Base-by-base conservation (phyloP, 169 alveolate species). In the Plasmodium vivax region DNA sequence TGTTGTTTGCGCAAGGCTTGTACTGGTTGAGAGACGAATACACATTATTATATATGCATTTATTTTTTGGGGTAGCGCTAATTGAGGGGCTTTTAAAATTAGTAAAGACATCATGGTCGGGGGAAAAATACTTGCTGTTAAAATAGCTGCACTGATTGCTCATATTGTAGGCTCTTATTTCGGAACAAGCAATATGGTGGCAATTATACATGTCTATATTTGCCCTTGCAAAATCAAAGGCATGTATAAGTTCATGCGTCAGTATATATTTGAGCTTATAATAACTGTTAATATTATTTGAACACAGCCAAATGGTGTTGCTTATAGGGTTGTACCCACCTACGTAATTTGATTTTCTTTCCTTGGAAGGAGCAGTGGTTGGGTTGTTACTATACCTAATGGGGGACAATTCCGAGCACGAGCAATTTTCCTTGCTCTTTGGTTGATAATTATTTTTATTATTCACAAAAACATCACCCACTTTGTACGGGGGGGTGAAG, bases 211-310 rank as follows among this genome's bases (percentile, higher is more conserved):
- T 87, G 82, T 92, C 95, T 45, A 96, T 84, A 38, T 96, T 84
- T 36, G 97, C 95, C 71, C 97, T 94, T 58, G 97, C 96, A 85
- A 96, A 96, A 85, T 96, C 97, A 82, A 96, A 96, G 41, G 97
- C 97, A 71, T 96, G 97, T 14, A 96, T 92, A 72, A 96, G 95
- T 90, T 96, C 96, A 83, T 96, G 97, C 3, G 95, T 81, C 90
- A 96, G 80, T 51, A 94, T 93, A 43, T 94, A 93, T 74, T 95
- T 92, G 68, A 96, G 93, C 58, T 85, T 88, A 83, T 95, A 96
- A 19, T 92, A 94, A 51, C 82, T 92, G 83, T 88, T 93, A 45
- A 94, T 75, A 54, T 94, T 93, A 90, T 96, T 96, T 85, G 95
- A 91, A 83, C 97, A 96, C 14, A 96, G 34, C 97, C 97, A 96